phyloP scores from a whole-genome alignment of 2,329 filamentous ascomycete species.

The Seiridium cupressi region DNA sequence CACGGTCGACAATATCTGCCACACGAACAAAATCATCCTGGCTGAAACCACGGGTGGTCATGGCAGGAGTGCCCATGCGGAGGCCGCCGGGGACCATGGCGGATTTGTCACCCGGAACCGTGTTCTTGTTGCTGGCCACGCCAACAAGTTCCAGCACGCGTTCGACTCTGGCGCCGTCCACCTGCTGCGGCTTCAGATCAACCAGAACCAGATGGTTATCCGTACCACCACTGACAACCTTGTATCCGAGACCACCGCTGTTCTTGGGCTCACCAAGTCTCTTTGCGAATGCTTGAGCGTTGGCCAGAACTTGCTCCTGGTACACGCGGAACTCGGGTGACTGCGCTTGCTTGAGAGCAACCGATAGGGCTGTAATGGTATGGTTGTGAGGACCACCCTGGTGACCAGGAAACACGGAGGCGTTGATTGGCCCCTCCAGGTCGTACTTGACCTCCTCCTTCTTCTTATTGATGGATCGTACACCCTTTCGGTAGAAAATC shows the following conservation, averaged over 20 bases:
- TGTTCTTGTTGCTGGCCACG: constrained; percentile 99
- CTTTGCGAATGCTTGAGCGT: constrained; percentile 82
- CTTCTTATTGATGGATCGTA: constrained; percentile 81
- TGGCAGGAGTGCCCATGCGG: constrained; percentile 92
- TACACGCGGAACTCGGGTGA: constrained; percentile 88
- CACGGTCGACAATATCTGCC: constrained; percentile 80
- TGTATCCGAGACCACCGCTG: constrained; percentile 78
- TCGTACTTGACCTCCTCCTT: constrained; percentile 86
- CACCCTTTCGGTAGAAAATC: constrained; percentile 97
- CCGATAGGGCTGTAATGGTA: constrained; percentile 93
- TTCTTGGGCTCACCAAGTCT: constrained; percentile 66
- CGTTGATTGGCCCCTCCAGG: constrained; percentile 90
- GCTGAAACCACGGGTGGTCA: constrained; percentile 94
- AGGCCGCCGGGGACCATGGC: constrained; percentile 91
- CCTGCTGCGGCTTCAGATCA: constrained; percentile 82
- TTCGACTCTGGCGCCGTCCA: constrained; percentile 89
- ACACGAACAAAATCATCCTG: constrained; percentile 86
- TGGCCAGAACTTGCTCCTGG: constrained; percentile 85
- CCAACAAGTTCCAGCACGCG: constrained; percentile 87
- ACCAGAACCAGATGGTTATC: constrained; percentile 96
- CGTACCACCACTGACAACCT: constrained; percentile 88
- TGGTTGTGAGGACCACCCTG: constrained; percentile 99
- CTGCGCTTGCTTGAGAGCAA: constrained; percentile 92
- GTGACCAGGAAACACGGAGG: constrained; percentile 95
- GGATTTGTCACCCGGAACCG: constrained; percentile 90